These are phyloP conservation scores for Urtica urens DNA, from an alignment of 306 rosid genomes.

Conservation along the genomic window DNA sequence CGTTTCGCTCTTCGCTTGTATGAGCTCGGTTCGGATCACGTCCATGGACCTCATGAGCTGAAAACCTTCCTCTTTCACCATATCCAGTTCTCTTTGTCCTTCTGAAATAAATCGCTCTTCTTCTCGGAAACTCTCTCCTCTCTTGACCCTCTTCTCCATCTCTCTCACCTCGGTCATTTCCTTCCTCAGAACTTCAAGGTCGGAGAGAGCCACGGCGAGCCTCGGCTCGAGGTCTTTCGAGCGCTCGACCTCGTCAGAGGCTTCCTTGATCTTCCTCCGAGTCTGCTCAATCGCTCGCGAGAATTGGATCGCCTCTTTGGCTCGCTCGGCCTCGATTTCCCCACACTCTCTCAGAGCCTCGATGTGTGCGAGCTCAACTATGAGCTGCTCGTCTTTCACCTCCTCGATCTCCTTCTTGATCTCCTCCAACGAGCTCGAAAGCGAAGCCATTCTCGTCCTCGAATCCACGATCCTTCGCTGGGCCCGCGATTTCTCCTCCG, in stretches of 20 bases:
- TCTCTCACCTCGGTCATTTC: conserved; percentile 41
- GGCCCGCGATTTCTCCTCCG: conserved; percentile 38
- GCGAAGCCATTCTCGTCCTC: conserved; percentile 20
- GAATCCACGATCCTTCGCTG: conserved; percentile 44
- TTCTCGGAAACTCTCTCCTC: conserved; percentile 36
- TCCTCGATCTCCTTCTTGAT: conserved; percentile 58
- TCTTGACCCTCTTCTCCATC: conserved; percentile 26
- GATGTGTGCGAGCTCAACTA: conserved; percentile 70
- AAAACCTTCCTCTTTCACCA: conserved; percentile 52
- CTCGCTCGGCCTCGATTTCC: conserved; percentile 43
- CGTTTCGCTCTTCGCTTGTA: conserved; percentile 37
- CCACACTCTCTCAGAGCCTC: conserved; percentile 69
- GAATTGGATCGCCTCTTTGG: conserved; percentile 36
- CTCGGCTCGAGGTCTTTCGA: conserved; percentile 54
- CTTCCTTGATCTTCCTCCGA: conserved; percentile 31
- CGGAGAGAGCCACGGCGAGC: conserved; percentile 48
- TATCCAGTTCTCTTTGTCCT: conserved; percentile 54
- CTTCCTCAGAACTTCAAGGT: conserved; percentile 48
- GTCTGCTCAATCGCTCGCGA: conserved; percentile 30
- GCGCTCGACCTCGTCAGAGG: conserved; percentile 33
- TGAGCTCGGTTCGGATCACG: conserved; percentile 66
- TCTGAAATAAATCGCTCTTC: too few relatives aligned
- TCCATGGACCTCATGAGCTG: conserved; percentile 84
- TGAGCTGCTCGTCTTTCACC: conserved; percentile 63
- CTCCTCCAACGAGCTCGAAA: conserved; percentile 31